A percentile compares a stretch with the other conserved stretches of the same genome.
Evolutionary conservation across 805 yeast genomes (phyloP).

Genomic region (Kodamaea laetipori): DNA sequence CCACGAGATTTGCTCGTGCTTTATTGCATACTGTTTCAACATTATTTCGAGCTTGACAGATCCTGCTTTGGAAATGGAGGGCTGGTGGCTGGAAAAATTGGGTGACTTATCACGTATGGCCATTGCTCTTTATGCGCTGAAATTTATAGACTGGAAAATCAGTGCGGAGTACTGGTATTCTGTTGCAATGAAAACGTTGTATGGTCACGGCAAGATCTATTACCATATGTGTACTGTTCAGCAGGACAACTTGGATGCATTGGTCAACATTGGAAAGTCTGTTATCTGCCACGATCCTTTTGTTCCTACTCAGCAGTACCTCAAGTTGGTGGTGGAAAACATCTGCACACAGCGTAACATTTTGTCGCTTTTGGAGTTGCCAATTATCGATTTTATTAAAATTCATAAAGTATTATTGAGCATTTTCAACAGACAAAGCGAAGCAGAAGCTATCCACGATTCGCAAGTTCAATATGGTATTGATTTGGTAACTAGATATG

Average conservation of each 20-base stretch:
- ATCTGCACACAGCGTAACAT: conserved; percentile 66
- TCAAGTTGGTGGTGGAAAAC: conserved; percentile 76
- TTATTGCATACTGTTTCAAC: conserved; percentile 70
- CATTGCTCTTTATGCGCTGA: conserved; percentile 76
- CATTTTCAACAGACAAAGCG: conserved; percentile 31
- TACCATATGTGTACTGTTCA: conserved; percentile 89
- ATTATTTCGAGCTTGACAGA: conserved; percentile 56
- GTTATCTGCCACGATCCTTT: conserved; percentile 81
- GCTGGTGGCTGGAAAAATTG: conserved; percentile 82
- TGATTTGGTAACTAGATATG: conserved; percentile 64
- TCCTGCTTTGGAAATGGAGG: conserved; percentile 58
- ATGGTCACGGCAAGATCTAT: conserved; percentile 83
- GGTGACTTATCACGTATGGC: conserved; percentile 90
- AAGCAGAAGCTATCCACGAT: conserved; percentile 35
- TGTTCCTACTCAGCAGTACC: conserved; percentile 78
- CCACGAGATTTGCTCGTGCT: conserved; percentile 76
- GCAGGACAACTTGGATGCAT: conserved; percentile 72
- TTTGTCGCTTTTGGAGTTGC: conserved; percentile 58
- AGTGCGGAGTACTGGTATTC: conserved; percentile 84
- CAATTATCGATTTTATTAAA: conserved; percentile 62
- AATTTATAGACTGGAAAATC: conserved; percentile 82
- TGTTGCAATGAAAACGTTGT: conserved; percentile 68
- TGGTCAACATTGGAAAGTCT: conserved; percentile 76
- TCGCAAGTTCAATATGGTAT: conserved; percentile 55
- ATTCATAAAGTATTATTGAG: conserved; percentile 68